A percentile compares a stretch with the other conserved stretches of the same genome.
Conservation (phyloP, 352 stramenopile genomes). For the Globisporangium emineosum region DNA sequence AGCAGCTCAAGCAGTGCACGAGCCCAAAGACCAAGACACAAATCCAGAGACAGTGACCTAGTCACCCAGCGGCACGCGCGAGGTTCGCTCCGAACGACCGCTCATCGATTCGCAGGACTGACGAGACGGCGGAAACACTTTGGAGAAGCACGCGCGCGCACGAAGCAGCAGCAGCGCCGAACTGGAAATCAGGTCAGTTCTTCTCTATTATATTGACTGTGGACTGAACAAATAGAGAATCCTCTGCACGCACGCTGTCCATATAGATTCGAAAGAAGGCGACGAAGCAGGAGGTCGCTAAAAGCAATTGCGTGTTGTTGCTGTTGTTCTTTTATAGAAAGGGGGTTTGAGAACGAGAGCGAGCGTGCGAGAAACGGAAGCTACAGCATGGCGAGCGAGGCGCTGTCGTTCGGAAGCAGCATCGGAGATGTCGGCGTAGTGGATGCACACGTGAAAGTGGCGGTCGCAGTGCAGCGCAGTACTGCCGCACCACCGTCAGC, state of each 20-base stretch:
- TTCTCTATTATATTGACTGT: background rate
- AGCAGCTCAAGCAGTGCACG: background rate
- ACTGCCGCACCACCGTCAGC: background rate
- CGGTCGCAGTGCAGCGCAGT: constrained; percentile 8
- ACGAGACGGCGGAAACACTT: background rate
- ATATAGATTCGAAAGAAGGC: background rate
- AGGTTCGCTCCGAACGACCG: background rate
- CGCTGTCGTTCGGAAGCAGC: constrained; percentile 6
- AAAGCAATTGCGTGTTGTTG: background rate
- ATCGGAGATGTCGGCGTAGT: background rate
- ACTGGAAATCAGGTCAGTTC: background rate
- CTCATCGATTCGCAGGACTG: background rate
- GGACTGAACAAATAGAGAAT: background rate
- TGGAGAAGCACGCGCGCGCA: background rate
- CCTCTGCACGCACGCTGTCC: background rate
- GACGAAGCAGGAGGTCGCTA: background rate
- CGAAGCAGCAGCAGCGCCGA: background rate
- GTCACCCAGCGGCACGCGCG: background rate
- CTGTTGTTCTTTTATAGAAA: constrained; percentile 7
- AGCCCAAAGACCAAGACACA: no score
- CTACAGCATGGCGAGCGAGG: background rate
- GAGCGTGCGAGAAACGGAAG: background rate
- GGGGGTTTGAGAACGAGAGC: background rate
- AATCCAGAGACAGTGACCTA: background rate
- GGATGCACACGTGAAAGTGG: constrained; percentile 1